Percentiles rank a stretch among this genome's conserved stretches.
Evolutionary conservation across 768 basidiomycete species (phyloP).

Genomic region (Tulasnella sp.): DNA sequence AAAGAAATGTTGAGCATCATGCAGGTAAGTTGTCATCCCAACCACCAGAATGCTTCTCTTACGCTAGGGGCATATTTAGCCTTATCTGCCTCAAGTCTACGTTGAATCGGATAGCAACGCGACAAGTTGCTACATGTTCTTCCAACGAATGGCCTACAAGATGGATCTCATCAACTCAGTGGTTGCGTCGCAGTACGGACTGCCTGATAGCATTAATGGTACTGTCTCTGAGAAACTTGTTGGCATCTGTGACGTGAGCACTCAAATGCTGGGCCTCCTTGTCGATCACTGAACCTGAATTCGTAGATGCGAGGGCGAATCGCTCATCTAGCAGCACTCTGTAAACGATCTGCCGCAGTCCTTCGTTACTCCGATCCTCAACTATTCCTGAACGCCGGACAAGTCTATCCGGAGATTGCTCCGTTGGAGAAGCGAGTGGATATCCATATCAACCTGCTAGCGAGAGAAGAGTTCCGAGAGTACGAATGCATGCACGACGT

Average conservation of each 20-base stretch:
- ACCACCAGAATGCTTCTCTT: neutral
- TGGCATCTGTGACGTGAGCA: slow-evolving; percentile 81
- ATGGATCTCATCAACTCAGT: slow-evolving; percentile 74
- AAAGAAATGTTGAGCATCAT: slow-evolving; percentile 71
- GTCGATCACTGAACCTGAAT: neutral
- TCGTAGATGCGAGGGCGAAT: slow-evolving; percentile 75
- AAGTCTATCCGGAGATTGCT: slow-evolving; percentile 70
- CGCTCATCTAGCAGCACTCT: slow-evolving; percentile 65
- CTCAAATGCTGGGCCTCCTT: neutral
- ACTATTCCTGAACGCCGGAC: slow-evolving; percentile 75
- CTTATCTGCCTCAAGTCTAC: slow-evolving; percentile 85
- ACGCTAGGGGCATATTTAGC: slow-evolving; percentile 35
- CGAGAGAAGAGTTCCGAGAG: slow-evolving; percentile 84
- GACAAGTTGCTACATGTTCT: slow-evolving; percentile 82
- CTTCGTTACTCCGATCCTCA: slow-evolving; percentile 71
- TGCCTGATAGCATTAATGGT: slow-evolving; percentile 77
- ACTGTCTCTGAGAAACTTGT: slow-evolving; percentile 76
- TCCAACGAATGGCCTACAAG: slow-evolving; percentile 80
- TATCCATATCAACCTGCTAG: slow-evolving; percentile 74
- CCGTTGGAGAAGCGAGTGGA: slow-evolving; percentile 88
- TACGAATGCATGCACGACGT: slow-evolving; percentile 89
- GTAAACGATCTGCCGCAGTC: slow-evolving; percentile 81
- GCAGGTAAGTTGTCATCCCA: slow-evolving; percentile 39
- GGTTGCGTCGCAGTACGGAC: slow-evolving; percentile 68
- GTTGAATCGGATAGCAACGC: slow-evolving; percentile 83